Conservation (phyloP, 2,329 filamentous ascomycete species). For the Penicillium oxalicum region DNA sequence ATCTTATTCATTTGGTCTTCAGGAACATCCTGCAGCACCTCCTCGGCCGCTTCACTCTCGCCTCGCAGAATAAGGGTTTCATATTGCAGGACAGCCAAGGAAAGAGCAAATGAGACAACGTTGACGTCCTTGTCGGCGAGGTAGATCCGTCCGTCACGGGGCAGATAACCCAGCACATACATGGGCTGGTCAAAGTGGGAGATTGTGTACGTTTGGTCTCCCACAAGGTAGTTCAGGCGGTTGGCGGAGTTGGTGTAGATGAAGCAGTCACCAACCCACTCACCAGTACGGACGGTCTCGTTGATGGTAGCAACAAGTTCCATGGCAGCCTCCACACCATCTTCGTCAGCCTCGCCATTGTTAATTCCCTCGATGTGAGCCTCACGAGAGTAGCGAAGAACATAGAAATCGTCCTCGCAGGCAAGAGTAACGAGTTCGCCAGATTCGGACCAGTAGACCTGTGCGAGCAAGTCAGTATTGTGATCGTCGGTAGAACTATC, state of each 20-base stretch:
- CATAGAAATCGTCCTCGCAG: constrained; percentile 92
- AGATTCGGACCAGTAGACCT: constrained; percentile 96
- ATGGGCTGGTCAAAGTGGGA: constrained; percentile 93
- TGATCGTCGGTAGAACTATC: not conserved
- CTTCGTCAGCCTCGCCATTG: constrained; percentile 73
- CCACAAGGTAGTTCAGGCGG: constrained; percentile 93
- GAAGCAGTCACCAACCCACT: constrained; percentile 98
- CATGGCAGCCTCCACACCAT: constrained; percentile 92
- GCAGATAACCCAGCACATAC: constrained; percentile 93
- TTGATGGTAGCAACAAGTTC: constrained; percentile 94
- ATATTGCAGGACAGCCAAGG: constrained; percentile 89
- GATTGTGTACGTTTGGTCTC: constrained; percentile 95
- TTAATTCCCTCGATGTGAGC: constrained; percentile 80
- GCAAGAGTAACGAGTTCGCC: constrained; percentile 89
- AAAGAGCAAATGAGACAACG: constrained; percentile 84
- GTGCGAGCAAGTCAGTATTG: constrained; percentile 13
- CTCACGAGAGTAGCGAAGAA: constrained; percentile 84
- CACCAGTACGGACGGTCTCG: constrained; percentile 85
- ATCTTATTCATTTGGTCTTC: constrained; percentile 97
- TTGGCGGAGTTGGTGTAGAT: constrained; percentile 98
- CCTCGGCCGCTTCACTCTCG: constrained; percentile 84
- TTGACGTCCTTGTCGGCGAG: constrained; percentile 92
- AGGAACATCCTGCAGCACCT: constrained; percentile 77
- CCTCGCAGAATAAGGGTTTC: constrained; percentile 91
- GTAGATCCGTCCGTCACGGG: constrained; percentile 91